These are phyloP conservation scores for Phyllosticta paracitricarpa DNA, from an alignment of 2,329 filamentous ascomycete genomes.

Conservation along the genomic window DNA sequence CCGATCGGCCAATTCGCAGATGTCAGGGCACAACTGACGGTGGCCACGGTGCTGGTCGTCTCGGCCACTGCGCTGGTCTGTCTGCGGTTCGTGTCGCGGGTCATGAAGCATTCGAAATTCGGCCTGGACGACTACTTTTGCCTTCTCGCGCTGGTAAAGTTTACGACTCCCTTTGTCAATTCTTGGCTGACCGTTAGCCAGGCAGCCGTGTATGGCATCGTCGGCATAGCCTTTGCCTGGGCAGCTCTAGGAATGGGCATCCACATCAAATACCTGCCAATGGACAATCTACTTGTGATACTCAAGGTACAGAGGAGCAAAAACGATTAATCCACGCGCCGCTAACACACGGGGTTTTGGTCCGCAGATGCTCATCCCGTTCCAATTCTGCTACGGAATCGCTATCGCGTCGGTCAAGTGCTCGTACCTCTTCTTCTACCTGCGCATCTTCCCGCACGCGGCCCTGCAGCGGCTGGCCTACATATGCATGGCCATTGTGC, in stretches of 20 bases:
- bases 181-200: background rate
- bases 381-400: background rate
- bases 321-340: too few species aligned
- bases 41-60: background rate
- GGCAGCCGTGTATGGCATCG: background rate
- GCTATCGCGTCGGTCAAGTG: background rate
- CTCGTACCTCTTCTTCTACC: constrained; percentile 1
- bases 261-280: background rate
- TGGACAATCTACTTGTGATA: background rate
- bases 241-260: background rate
- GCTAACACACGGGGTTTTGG: background rate
- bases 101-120: background rate
- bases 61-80: background rate
- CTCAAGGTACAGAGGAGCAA: background rate
- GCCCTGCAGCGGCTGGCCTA: background rate
- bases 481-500: background rate
- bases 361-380: background rate
- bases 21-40: background rate
- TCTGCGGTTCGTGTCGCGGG: background rate
- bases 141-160: background rate
- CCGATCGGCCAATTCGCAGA: background rate
- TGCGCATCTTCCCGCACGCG: background rate
- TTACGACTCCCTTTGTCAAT: background rate
- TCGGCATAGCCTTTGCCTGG: background rate
- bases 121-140: background rate